Base-by-base conservation (phyloP, 306 rosid genomes). In the Lupinus albus region DNA sequence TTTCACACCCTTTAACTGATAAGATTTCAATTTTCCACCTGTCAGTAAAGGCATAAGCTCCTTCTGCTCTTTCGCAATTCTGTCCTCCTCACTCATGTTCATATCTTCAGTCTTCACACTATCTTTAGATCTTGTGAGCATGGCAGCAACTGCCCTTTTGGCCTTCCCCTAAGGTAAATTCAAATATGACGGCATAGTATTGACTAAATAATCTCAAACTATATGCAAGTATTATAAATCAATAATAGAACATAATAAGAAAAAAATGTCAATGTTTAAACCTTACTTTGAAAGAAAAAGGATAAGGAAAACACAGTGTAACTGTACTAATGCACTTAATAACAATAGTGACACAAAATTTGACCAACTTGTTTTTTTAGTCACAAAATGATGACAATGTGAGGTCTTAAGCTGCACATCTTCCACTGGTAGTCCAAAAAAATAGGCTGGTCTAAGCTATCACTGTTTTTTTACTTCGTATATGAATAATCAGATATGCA, bases 1-100 rank as follows among this genome's bases (percentile, higher is more conserved):
- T 75, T 94, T 90, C 14, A 94, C 88, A 64, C 99, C 99, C 78
- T 94, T 94, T 59, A 94, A 74, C 75, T 90, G 99, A 83, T 88
- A 93, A 35, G 87, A 48, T 80, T 90, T 94, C 84, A 90, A 78
- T 57, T 78, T 81, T 30, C 99, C 99, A 74, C 99, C 97, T 21
- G 96, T 90, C 64, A 94, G 69, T 21, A 91, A 65, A 64, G 97
- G 99, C 76, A 94, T 79, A 55, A 90, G 89, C 75, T 90, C 97
- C 67, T 68, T 79, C 80, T 94, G 97, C 77, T 90, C 92, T 72
- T 88, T 90, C 64, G 78, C 91, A 65, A 68, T 52, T 72, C 80
- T 79, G 78, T 90, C 92, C 70, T 85, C 97, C 74, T 79, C 91
- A 2, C 80, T 88, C 80, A 86, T 73, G 70, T 82, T 51, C 64